Base-by-base conservation (phyloP, 495 filamentous ascomycete genomes). In the Saxophila tyrrhenica region DNA sequence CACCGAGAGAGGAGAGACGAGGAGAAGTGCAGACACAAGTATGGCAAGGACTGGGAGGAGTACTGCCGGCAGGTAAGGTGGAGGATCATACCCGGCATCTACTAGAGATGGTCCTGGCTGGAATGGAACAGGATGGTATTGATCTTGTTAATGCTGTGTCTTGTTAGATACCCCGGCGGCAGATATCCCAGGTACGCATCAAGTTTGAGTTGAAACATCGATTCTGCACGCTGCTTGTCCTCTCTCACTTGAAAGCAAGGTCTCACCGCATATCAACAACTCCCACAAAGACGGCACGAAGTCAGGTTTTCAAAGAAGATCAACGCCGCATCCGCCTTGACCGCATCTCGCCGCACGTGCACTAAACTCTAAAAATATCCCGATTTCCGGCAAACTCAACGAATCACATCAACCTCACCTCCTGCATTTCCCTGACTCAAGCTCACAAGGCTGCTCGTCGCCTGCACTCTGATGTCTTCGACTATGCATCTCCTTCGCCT, bases 1-100 rank as follows among this genome's bases (percentile, higher is more conserved):
- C 92, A 98, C 65, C 84, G 92, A n/a, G 88, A 95, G 64, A 72
- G 81, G 55, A 77, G 91, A 60, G 92, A 97, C 62, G 92, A 97
- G 59, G 84, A 87, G 67, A 95, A 95, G 76, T 98, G 94, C 71
- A 71, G 76, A 59, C 76, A 73, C 63, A 97, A 97, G 75, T 97
- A 98, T 67, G 94, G 94, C 13, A 79, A 81, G 58, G 89, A 96
- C 61, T 98, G 92, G 91, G 82, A 86, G 60, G 80, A 80, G 69
- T 98, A 98, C 68, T 87, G 83, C 62, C 80, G 80, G 61, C 75
- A 83, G 65, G 92, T 98, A 21, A 80, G 74, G 59, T 95, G 77
- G 65, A 82, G 85, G 64, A 95, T 98, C 60, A 67, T 98, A 17
- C 92, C 92, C n/a, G 85, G 85, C 24, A 75, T 98, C 24, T 98